phyloP scores from a whole-genome alignment of 2,329 filamentous ascomycete genomes.

The Laburnicola sp. region DNA sequence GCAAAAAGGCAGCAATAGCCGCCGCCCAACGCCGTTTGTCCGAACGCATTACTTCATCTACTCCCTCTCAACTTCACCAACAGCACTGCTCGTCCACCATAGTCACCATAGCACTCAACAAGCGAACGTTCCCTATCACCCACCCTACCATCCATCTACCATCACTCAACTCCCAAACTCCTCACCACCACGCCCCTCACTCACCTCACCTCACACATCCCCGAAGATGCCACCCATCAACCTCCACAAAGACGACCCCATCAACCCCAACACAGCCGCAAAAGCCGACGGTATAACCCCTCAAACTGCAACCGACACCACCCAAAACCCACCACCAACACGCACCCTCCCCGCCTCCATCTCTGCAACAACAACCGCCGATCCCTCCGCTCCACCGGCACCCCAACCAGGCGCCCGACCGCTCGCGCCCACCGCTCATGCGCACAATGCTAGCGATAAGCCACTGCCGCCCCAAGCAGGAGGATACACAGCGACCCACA shows the following conservation, averaged over 20 bases:
- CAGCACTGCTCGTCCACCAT: not conserved
- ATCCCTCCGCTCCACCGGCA: conserved; percentile 31
- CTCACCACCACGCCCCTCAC: not conserved
- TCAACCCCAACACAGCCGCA: conserved; percentile 39
- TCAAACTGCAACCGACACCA: conserved; percentile 36
- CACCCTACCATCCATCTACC: not conserved
- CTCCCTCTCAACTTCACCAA: not conserved
- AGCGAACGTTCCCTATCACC: not conserved
- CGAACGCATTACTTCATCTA: not conserved
- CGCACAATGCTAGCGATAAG: not conserved
- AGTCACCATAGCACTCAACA: not conserved
- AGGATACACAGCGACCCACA: conserved; percentile 40
- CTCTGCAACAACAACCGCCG: conserved; percentile 37
- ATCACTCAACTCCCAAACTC: not conserved
- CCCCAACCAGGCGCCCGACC: conserved; percentile 49
- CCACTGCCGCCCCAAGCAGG: conserved; percentile 46
- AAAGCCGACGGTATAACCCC: conserved; percentile 45
- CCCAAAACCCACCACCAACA: conserved; percentile 38
- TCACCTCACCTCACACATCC: conserved; percentile 5
- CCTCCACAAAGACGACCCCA: conserved; percentile 53
- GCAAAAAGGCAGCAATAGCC: conserved; percentile 28
- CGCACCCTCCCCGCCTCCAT: conserved; percentile 34
- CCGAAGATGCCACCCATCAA: conserved; percentile 52
- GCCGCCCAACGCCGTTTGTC: not conserved
- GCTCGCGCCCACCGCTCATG: conserved; percentile 22